Evolutionary conservation across 2,329 filamentous ascomycete genomes (phyloP).

Genomic region (Fusarium sp.): DNA sequence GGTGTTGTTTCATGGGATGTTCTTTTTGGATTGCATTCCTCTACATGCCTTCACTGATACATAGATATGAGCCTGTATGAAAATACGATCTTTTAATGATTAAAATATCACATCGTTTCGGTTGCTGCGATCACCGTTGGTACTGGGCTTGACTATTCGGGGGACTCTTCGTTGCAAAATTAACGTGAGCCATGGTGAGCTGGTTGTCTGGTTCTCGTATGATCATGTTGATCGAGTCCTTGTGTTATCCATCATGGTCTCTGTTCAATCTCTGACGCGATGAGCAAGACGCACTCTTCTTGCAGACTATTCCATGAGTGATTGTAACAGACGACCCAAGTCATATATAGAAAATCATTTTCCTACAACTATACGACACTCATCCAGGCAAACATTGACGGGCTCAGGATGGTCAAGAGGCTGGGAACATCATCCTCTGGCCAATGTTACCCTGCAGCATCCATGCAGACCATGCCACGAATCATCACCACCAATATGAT

Average conservation of each 20-base stretch:
- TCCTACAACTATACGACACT: neutral
- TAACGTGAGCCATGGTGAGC: no score
- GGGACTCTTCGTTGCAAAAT: neutral
- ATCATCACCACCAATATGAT: constrained; percentile 9
- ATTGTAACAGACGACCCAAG: no score
- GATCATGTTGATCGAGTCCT: no score
- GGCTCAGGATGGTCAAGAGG: neutral
- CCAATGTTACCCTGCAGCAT: constrained; percentile 13
- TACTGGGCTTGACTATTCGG: neutral
- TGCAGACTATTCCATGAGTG: no score
- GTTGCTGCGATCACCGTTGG: neutral
- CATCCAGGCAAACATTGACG: neutral
- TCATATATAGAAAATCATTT: neutral
- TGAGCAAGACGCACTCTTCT: no score
- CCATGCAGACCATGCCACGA: neutral
- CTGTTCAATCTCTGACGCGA: no score
- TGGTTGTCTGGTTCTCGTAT: no score
- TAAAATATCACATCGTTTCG: neutral
- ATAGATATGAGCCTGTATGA: constrained; percentile 26
- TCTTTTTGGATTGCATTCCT: neutral
- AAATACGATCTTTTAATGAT: constrained; percentile 32
- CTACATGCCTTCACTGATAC: constrained; percentile 7
- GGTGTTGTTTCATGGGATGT: constrained; percentile 11
- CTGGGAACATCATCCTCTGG: neutral
- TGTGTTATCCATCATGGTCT: no score